Percentiles rank a stretch among this genome's conserved stretches.
Conservation (phyloP, 1,139 yeast species). For the Hansenula lynferdii region DNA sequence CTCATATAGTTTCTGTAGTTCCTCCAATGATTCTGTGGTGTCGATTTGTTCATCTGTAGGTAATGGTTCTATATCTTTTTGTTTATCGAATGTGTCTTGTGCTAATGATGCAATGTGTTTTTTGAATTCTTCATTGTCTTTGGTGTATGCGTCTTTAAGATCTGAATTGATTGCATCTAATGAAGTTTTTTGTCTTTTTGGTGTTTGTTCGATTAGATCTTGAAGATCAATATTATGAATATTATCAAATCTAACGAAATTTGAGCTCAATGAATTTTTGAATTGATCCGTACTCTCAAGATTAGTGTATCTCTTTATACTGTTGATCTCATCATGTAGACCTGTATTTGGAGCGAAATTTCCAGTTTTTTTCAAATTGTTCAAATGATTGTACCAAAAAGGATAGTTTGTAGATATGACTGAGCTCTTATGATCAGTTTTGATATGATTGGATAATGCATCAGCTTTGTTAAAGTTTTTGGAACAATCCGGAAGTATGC, state of each 20-base stretch:
- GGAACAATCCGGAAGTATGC: constrained; percentile 68
- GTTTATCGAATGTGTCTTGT: constrained; percentile 10
- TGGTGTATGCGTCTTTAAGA: constrained; percentile 12
- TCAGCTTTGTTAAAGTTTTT: constrained; percentile 55
- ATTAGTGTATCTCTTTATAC: constrained; percentile 9
- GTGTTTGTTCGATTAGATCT: constrained; percentile 17
- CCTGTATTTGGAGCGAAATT: constrained; percentile 4
- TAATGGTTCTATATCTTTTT: constrained; percentile 14
- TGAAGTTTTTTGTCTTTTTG: constrained; percentile 21
- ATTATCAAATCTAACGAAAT: constrained; percentile 10
- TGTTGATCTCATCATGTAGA: constrained; percentile 7
- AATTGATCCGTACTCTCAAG: background rate
- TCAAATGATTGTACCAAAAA: constrained; percentile 11
- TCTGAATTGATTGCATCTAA: constrained; percentile 19
- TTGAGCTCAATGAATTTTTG: background rate
- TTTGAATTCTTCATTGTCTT: constrained; percentile 11
- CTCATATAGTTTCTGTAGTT: constrained; percentile 23
- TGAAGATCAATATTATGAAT: constrained; percentile 17
- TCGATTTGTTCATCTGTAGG: constrained; percentile 21
- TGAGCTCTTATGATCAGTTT: constrained; percentile 55
- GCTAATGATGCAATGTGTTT: constrained; percentile 9
- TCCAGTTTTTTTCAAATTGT: constrained; percentile 6
- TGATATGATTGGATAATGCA: constrained; percentile 59
- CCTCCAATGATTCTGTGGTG: constrained; percentile 17
- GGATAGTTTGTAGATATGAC: constrained; percentile 17